These are phyloP conservation scores for Clarireedia sp. DNA, from an alignment of 2,329 filamentous ascomycete genomes.

Conservation along the genomic window DNA sequence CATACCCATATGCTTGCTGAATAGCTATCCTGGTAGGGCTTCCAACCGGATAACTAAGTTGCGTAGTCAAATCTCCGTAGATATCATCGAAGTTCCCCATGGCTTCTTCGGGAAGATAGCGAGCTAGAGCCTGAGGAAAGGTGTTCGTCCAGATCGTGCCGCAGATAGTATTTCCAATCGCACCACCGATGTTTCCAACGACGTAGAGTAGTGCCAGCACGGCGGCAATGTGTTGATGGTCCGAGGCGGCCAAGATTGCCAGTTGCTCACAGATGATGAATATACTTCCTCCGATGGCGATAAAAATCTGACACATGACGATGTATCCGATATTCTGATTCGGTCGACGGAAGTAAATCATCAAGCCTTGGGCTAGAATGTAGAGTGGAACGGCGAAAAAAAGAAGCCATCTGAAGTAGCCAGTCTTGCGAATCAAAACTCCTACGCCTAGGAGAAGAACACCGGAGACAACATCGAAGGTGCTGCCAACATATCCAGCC, in stretches of 20 bases:
- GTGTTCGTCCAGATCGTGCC: conserved; percentile 57
- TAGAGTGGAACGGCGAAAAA: conserved; percentile 15
- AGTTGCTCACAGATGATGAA: conserved; percentile 52
- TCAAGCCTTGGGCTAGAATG: conserved; percentile 45
- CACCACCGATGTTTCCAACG: conserved; percentile 49
- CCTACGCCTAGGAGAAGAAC: conserved; percentile 47
- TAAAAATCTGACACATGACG: conserved; percentile 51
- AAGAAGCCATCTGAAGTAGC: conserved; percentile 20
- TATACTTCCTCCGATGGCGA: conserved; percentile 48
- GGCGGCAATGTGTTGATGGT: conserved; percentile 54
- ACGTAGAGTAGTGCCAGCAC: conserved; percentile 43
- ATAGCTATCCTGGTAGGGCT: conserved; percentile 41
- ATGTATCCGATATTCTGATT: conserved; percentile 44
- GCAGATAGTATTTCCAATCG: conserved; percentile 52
- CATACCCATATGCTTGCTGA: conserved; percentile 48
- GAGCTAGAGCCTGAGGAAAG: conserved; percentile 43
- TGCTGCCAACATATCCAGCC: conserved; percentile 28
- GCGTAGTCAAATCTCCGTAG: conserved; percentile 44
- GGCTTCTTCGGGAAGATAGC: conserved; percentile 40
- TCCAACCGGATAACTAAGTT: conserved; percentile 42
- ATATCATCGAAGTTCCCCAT: conserved; percentile 37
- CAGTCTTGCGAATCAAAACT: conserved; percentile 33
- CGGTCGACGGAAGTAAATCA: conserved; percentile 50
- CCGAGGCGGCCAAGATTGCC: conserved; percentile 48
- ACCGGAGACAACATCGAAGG: conserved; percentile 45